Percentiles rank a stretch among this genome's conserved stretches.
Conservation (phyloP, 129 eudicot genomes). For the Helianthus tuberosus region DNA sequence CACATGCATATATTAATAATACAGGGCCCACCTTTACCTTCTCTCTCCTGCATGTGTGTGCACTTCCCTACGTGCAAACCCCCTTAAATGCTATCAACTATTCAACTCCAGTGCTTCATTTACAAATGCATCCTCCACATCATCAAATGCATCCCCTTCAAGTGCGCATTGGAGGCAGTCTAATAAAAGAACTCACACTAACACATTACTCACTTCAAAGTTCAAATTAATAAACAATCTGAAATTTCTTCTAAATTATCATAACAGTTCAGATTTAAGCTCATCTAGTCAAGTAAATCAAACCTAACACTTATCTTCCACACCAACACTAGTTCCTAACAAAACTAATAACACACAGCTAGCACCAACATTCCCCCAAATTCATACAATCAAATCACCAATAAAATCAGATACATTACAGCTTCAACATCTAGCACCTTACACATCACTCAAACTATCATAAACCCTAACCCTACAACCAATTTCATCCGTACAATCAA, state of each 20-base stretch:
- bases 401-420: neutral
- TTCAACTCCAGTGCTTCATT: too few relatives aligned
- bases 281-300: neutral
- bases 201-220: neutral
- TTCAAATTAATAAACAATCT: neutral
- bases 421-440: neutral
- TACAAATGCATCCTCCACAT: too few relatives aligned
- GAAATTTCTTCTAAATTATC: neutral
- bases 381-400: slow-evolving; percentile 1
- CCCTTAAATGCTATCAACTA: too few relatives aligned
- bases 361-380: slow-evolving; percentile 15
- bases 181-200: too few relatives aligned
- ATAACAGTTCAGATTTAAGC: neutral
- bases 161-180: too few relatives aligned
- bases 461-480: slow-evolving; percentile 1
- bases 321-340: slow-evolving; percentile 3
- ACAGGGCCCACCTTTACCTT: too few relatives aligned
- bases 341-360: too few relatives aligned
- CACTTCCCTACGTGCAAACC: too few relatives aligned
- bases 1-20: too few relatives aligned
- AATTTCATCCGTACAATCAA: slow-evolving; percentile 6
- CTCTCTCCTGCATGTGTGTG: too few relatives aligned
- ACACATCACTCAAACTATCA: slow-evolving; percentile 3
- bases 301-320: neutral
- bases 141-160: too few relatives aligned